These are phyloP conservation scores for Rutstroemia sp. DNA, from an alignment of 2,329 filamentous ascomycete species.

Conservation along the genomic window DNA sequence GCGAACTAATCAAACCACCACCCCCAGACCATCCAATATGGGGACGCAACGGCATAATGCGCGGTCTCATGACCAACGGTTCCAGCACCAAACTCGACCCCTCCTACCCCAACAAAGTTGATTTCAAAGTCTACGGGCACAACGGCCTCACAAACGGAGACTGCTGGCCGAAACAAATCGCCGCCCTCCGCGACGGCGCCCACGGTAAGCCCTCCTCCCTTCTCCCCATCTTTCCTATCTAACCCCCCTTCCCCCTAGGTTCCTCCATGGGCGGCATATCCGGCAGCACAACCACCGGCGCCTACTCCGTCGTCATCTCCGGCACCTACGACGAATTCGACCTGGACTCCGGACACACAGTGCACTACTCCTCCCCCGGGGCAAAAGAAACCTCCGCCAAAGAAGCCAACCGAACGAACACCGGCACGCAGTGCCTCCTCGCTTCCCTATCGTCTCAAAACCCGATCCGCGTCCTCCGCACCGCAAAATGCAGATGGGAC, in stretches of 20 bases:
- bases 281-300: neutral
- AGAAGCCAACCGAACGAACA: neutral
- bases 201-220: neutral
- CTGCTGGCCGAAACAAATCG: neutral
- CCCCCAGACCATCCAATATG: neutral
- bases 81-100: neutral
- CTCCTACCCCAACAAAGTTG: neutral
- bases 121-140: neutral
- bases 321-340: neutral
- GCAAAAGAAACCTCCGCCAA: neutral
- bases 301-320: neutral
- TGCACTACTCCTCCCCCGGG: neutral
- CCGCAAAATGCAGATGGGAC: neutral
- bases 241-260: neutral
- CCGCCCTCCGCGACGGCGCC: neutral
- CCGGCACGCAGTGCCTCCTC: neutral
- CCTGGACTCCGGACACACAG: neutral
- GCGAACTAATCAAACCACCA: neutral
- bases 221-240: too few species aligned
- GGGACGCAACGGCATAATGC: neutral
- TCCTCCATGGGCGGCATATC: neutral
- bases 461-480: neutral
- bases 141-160: neutral
- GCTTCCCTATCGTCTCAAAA: neutral
- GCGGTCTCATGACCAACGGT: neutral